Evolutionary conservation across 208 protist species (phyloP), one percentile per base, ranked within the genome.

Genomic region (Herpetomonas tarakana): DNA sequence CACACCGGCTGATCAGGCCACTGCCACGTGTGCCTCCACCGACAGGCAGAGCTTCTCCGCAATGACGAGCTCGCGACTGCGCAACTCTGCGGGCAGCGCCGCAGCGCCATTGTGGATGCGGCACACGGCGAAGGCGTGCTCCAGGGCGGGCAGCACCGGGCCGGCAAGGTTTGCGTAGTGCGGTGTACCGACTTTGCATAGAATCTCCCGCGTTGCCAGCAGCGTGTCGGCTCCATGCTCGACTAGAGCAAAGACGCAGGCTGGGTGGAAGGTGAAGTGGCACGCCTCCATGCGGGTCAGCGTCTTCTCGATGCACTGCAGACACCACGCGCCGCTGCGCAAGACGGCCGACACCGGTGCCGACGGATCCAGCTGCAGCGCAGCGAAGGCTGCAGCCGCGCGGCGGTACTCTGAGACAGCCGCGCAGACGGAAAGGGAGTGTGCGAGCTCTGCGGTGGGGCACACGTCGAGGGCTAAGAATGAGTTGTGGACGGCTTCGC

Each of bases 401-500:
- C 72, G 61, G 11, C 65, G 67, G 60, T 88, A 93, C 46, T 65
- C 66, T 1, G 78, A 65, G 11, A 94, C 26, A 7, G 79, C 70
- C 0, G 88, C 76, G 29, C 80, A 88, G 6, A 76, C 52, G 18
- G 65, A 65, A 24, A 94, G 66, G 27, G 68, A 74, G 31, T 72
- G 58, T 19, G 76, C 55, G 58, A 89, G 70, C 29, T 79, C 78
- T 25, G 70, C 55, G n/a, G 59, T 74, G 2, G 72, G 19, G 50
- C 80, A 76, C 16, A 50, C 54, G 61, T 82, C 78, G 2, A 86
- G 21, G 0, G 74, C 56, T 35, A 92, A 76, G 51, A 92, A 87
- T 4, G 67, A 71, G 31, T 86, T 76, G 22, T 79, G 81, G 21
- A 91, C 77, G 2, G 84, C 84, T 44, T 79, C 70, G 19, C 88